Evolutionary conservation across 2,329 filamentous ascomycete genomes (phyloP).

Genomic region (Fusarium sp.): DNA sequence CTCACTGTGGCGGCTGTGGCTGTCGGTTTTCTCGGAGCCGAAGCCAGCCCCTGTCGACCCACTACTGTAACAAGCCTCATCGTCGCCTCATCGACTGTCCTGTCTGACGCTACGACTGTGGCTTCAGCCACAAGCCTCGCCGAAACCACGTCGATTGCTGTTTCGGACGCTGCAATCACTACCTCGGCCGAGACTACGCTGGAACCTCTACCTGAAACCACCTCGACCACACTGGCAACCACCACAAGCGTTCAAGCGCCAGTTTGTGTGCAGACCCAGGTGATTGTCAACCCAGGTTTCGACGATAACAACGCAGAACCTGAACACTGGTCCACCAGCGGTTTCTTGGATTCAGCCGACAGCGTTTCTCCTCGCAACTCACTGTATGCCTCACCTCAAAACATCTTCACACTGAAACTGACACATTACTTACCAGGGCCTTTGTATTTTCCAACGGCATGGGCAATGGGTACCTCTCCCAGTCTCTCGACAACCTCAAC

Average conservation of each 20-base stretch:
- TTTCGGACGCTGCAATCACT: neutral
- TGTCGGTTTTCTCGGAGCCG: neutral
- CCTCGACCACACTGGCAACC: neutral
- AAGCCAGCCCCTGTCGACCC: constrained; percentile 2
- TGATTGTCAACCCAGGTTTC: neutral
- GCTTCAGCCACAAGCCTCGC: neutral
- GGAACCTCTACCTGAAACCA: neutral
- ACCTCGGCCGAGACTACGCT: neutral
- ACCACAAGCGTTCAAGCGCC: neutral
- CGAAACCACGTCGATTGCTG: neutral
- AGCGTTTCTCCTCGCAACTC: neutral
- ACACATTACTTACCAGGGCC: neutral
- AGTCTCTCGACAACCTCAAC: neutral
- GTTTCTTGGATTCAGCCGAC: too few species aligned
- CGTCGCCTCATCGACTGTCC: neutral
- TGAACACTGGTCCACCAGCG: too few species aligned
- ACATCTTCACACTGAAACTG: fast-evolving
- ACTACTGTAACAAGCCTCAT: neutral
- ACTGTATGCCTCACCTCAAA: fast-evolving
- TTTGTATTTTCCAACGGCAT: neutral
- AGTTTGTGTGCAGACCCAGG: neutral
- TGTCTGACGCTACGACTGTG: neutral
- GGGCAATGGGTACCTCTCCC: fast-evolving
- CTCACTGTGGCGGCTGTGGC: neutral
- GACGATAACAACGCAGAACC: neutral